Conservation (phyloP, 2,329 filamentous ascomycete genomes). For the Colletotrichum agaves region DNA sequence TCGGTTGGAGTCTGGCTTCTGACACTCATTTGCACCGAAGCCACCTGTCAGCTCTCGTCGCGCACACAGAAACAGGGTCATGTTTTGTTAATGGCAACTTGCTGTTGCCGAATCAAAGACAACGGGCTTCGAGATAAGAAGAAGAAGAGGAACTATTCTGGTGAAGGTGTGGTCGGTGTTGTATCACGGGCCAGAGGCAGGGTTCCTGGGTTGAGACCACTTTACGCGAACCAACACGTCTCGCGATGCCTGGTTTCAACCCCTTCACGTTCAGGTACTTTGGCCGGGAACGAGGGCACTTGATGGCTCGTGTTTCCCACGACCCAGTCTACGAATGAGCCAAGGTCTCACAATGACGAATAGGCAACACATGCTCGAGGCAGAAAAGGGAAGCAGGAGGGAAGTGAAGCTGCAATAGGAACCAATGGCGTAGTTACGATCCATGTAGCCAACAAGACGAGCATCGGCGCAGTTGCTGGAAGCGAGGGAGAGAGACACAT, state of each 20-base stretch:
- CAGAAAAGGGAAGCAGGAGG: conserved; percentile 24
- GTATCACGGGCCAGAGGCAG: conserved; percentile 11
- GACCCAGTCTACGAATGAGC: conserved; percentile 15
- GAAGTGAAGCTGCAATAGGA: background rate
- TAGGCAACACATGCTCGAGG: conserved; percentile 7
- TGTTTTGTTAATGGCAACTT: background rate
- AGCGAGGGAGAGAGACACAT: conserved; percentile 17
- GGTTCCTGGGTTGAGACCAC: conserved; percentile 18
- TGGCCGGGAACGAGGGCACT: conserved; percentile 7
- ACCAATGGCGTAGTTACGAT: conserved; percentile 18
- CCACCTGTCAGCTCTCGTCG: conserved; percentile 5
- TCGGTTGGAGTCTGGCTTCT: conserved; percentile 12
- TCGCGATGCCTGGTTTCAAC: conserved; percentile 34
- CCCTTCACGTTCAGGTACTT: conserved; percentile 10
- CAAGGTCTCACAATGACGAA: conserved; percentile 19
- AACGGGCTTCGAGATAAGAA: background rate
- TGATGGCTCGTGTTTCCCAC: conserved; percentile 3
- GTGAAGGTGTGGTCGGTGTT: background rate
- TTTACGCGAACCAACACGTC: conserved; percentile 33
- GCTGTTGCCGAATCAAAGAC: background rate
- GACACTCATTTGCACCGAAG: conserved; percentile 27
- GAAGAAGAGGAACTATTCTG: background rate
- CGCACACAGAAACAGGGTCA: conserved; percentile 1
- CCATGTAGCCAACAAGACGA: conserved; percentile 13
- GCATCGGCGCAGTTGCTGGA: conserved; percentile 11